Evolutionary conservation across 768 basidiomycete species (phyloP), one percentile per base, ranked within the genome.

Genomic region (Hericium coralloides): DNA sequence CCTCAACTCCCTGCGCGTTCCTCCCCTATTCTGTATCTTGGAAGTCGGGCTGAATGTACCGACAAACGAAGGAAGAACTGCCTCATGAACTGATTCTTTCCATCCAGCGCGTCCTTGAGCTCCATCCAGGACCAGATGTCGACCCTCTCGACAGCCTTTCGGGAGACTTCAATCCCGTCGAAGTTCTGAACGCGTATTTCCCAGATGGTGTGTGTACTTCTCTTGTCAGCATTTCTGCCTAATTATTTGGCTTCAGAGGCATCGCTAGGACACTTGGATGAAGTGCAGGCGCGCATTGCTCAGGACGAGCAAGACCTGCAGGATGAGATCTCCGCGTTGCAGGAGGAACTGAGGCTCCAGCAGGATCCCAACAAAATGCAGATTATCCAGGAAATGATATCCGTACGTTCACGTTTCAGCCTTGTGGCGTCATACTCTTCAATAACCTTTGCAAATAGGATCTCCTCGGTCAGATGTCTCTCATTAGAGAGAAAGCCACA

Each of bases 351-450:
- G 55, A 77, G 77, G 62, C 73, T 71, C 12, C 88, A 89, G 62
- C 93, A 95, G 68, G 89, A 94, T 70, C 89, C 89, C n/a, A 81
- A 82, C 55, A 79, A 84, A 63, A 94, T 98, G 89, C 84, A 87
- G 55, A 73, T 85, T 53, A 93, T 97, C 36, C 97, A 98, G 69
- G 92, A 92, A 69, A 92, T 97, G 82, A 98, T 99, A 55, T 93
- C 89, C 20, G 95, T 98, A 61, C 57, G 31, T 31, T 31, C 8
- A 31, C 2, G 10, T 31, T 9, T 2, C 7, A 9, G 31, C 8
- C 31, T 6, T 31, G 7, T 2, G 8, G 10, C 10, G 31, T 31
- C 7, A 31, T 9, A 31, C 1, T 8, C 31, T 9, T 31, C 31
- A 2, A 31, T 18, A 23, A 17, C 48, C 12, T 39, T 36, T 55